Base-by-base conservation (phyloP, 139 green algal genomes). In the Pycnococcus provasolii region DNA sequence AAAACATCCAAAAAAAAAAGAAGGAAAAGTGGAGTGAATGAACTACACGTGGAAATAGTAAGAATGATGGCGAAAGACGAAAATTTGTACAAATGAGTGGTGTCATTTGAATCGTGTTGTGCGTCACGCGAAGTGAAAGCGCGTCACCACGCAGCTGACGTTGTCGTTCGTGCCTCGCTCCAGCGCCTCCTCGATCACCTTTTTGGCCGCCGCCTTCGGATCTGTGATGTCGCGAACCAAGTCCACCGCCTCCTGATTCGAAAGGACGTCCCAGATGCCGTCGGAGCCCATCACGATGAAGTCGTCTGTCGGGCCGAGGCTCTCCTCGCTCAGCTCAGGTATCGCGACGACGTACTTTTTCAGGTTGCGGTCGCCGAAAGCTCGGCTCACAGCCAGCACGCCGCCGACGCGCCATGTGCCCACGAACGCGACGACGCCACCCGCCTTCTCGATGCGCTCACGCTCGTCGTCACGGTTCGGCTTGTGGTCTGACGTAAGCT, bases 361-460 rank as follows among this genome's bases (percentile, higher is more conserved):
- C 39, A 97, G 73, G 63, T 89, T 77, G 7, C 85, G 82, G 74
- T 98, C 93, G 8, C 92, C 92, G 81, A 98, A 97, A 4, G 88
- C 87, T 6, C 92, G 80, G 1, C 81, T 90, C 58, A 98, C 92
- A 4, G 92, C 92, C 58, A 98, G 85, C 71, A 98, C 87, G 51
- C 92, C 92, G 9, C 84, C 85, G 42, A 98, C 91, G 39, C 92
- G 80, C 92, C 92, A 98, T 1, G 89, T 96, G 62, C 92, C 92
- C 3, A 88, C 89, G 87, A 84, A 94, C 26, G 92, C 79, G 26
- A 98, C 91, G 46, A 88, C 84, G 1, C 92, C 92, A 6, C 92
- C 92, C 1, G 86, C 81, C 26, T 79, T 61, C 78, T 98, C 89
- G 43, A 98, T 97, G 45, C 92, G 83, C 45, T 78, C 53, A 41